Base-by-base conservation (phyloP, 768 basidiomycete species). In the Mycena alexandri region DNA sequence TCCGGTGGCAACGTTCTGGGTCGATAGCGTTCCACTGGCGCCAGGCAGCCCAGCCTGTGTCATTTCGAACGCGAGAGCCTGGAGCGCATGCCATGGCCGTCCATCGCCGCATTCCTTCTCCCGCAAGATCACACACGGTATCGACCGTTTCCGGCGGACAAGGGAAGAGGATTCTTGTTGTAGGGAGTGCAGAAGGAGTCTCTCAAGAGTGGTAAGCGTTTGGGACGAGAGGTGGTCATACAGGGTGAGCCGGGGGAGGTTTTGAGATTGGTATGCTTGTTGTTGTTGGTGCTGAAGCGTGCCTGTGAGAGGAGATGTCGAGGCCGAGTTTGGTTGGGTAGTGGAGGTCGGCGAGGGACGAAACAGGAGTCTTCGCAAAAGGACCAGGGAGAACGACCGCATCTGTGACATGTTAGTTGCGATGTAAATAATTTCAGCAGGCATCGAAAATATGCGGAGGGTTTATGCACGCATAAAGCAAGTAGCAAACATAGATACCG, bases 341-440 rank as follows among this genome's bases (percentile, higher is more conserved):
- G 72, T n/a, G 44, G 72, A 29, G 65, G 72, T 54, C 1, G 83
- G 86, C 2, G 87, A 79, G 0, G 89, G 73, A 9, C 93, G 87
- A 77, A 95, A 94, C 34, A 93, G 86, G 5, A 95, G 84, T 7
- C 93, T 87, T 11, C 93, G 88, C 33, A 94, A 85, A 34, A 94
- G 86, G 12, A 95, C 93, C 33, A 94, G 82, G 2, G 93, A 93
- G 78, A 94, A 94, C 0, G 91, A 92, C 33, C 93, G 89, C 93
- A 94, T 94, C 92, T 93, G 67, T 36, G n/a, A 52, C 16, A 43
- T 61, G 34, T 51, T 34, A 64, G 25, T 22, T 25, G 22, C 21
- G 25, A 24, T 36, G 17, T 16, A 38, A 9, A 21, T 21, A 48
- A 25, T n/a, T 29, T 29, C 29, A 29, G 29, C 6, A 29, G 29